These are phyloP conservation scores for Sporothrix phasma DNA, from an alignment of 2,329 filamentous ascomycete genomes.

Conservation along the genomic window DNA sequence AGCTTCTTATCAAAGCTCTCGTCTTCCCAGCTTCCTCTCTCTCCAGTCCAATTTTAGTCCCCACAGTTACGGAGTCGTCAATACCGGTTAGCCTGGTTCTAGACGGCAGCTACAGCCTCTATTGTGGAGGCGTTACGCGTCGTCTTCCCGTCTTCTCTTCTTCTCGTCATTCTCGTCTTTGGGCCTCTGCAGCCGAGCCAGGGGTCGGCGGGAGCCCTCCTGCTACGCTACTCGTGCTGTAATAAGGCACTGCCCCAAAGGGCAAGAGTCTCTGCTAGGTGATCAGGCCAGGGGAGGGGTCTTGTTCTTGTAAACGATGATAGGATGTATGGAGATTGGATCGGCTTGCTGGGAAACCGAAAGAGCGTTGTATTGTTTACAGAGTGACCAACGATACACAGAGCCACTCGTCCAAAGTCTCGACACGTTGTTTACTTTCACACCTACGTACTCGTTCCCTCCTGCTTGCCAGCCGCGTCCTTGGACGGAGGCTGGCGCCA, in stretches of 20 bases:
- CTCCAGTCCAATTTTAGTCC: background rate
- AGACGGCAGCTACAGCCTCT: slow-evolving; percentile 15
- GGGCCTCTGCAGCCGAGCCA: background rate
- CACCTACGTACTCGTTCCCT: background rate
- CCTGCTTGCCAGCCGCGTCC: background rate
- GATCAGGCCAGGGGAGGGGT: too few relatives aligned
- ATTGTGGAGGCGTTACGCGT: slow-evolving; percentile 13
- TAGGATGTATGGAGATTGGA: too few relatives aligned
- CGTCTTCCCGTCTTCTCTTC: background rate
- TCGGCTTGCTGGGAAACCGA: too few relatives aligned
- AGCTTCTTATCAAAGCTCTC: background rate
- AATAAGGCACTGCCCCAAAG: too few relatives aligned
- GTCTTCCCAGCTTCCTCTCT: background rate
- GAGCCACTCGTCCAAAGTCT: background rate
- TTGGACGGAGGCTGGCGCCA: background rate
- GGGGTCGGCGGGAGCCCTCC: background rate
- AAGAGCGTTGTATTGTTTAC: too few relatives aligned
- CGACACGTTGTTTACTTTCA: background rate
- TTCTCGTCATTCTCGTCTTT: background rate
- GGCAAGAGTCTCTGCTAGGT: too few relatives aligned
- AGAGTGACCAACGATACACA: too few relatives aligned
- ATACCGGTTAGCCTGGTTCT: background rate
- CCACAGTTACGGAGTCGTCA: background rate
- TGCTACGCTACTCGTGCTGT: background rate
- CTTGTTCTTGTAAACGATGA: too few relatives aligned